Conservation (phyloP, 1,284 basidiomycete species). For the Heliocybe sulcata region DNA sequence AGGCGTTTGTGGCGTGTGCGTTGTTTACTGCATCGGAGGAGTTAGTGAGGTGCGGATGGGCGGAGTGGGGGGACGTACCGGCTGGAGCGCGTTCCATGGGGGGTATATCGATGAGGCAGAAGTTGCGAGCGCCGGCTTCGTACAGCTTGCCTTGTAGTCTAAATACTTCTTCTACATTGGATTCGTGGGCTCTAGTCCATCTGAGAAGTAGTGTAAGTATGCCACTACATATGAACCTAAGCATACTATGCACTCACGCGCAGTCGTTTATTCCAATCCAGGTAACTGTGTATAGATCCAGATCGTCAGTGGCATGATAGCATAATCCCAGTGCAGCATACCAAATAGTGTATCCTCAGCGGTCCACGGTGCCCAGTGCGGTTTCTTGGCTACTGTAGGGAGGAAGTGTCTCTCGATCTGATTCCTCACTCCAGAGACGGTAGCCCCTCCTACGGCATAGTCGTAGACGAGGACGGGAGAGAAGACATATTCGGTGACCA, state of each 20-base stretch:
- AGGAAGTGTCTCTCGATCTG: slow-evolving; percentile 34
- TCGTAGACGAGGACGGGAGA: slow-evolving; percentile 39
- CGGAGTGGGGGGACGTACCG: slow-evolving; percentile 20
- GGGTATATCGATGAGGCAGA: slow-evolving; percentile 56
- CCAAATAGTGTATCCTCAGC: slow-evolving; percentile 37
- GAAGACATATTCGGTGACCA: slow-evolving; percentile 35
- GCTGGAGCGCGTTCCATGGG: slow-evolving; percentile 44
- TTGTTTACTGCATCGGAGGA: slow-evolving; percentile 4
- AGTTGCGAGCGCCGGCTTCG: slow-evolving; percentile 47
- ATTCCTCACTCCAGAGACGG: slow-evolving; percentile 26
- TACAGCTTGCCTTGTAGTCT: slow-evolving; percentile 40
- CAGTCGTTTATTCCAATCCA: slow-evolving; percentile 66
- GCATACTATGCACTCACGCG: slow-evolving; percentile 28
- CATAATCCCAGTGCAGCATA: no score
- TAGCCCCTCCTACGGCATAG: slow-evolving; percentile 41
- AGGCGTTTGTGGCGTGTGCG: slow-evolving; percentile 8
- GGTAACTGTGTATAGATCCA: slow-evolving; percentile 30
- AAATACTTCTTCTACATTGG: slow-evolving; percentile 27
- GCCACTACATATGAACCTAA: no score
- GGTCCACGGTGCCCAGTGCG: slow-evolving; percentile 33
- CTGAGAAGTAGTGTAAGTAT: no score
- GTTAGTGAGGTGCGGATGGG: background rate
- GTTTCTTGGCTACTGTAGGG: slow-evolving; percentile 26
- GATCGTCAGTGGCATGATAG: background rate
- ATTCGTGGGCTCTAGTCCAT: slow-evolving; percentile 8